Percentiles rank a stretch among this genome's conserved stretches.
Evolutionary conservation across 2,329 filamentous ascomycete species (phyloP).

Genomic region (Pseudogymnoascus sp.): DNA sequence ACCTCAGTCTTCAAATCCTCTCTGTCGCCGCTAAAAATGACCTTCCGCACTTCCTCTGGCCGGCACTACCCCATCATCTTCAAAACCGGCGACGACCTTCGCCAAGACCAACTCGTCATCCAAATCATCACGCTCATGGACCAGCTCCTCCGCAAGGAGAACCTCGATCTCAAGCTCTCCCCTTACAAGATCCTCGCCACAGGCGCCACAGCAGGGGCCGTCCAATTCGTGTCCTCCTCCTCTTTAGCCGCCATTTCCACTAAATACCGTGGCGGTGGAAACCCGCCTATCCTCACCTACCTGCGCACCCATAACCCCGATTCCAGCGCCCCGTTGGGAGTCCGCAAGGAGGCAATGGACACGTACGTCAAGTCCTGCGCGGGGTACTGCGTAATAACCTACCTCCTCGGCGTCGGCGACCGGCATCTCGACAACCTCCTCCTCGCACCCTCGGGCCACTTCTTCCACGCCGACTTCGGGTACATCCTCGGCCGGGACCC

Average conservation of each 20-base stretch:
- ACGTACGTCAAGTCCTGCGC: constrained; percentile 94
- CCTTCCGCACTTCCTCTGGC: constrained; percentile 73
- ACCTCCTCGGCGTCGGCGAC: constrained; percentile 92
- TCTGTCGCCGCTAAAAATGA: constrained; percentile 80
- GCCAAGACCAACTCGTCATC: constrained; percentile 94
- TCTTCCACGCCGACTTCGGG: constrained; percentile 98
- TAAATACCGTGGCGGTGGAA: constrained; percentile 61
- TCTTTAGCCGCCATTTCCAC: constrained; percentile 74
- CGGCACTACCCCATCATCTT: constrained; percentile 87
- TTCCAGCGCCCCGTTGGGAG: constrained; percentile 67
- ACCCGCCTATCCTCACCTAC: constrained; percentile 62
- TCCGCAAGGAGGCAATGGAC: constrained; percentile 87
- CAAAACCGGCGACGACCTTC: constrained; percentile 92
- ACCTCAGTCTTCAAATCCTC: constrained; percentile 94
- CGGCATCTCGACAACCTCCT: constrained; percentile 93
- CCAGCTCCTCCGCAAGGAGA: constrained; percentile 87
- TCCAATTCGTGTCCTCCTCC: constrained; percentile 86
- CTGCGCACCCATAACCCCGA: constrained; percentile 86
- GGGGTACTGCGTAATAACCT: constrained; percentile 97
- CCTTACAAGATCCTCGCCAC: constrained; percentile 96
- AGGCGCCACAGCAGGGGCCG: constrained; percentile 77
- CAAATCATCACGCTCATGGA: constrained; percentile 99
- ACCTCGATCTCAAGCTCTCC: constrained; percentile 86
- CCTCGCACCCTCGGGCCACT: constrained; percentile 80
- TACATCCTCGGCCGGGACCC: constrained; percentile 96